Percentiles rank a stretch among this genome's conserved stretches.
phyloP scores from a whole-genome alignment of 169 alveolate genomes.

The Cystoisospora suis region DNA sequence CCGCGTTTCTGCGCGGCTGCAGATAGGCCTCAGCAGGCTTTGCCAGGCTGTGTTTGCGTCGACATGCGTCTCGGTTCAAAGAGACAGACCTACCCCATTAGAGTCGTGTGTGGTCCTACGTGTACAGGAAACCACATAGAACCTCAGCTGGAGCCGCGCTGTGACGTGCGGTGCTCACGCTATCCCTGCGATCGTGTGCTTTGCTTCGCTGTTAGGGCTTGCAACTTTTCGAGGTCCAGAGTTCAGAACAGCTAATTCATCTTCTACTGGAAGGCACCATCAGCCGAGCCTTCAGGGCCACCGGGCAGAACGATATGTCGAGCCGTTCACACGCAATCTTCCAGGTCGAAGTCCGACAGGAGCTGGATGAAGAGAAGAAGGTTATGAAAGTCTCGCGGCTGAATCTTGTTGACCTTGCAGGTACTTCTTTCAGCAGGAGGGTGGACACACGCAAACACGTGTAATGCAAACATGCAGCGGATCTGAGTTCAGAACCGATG shows the following conservation, averaged over 20 bases:
- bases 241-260: slow-evolving; percentile 76
- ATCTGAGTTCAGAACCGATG: too few relatives aligned
- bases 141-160: too few relatives aligned
- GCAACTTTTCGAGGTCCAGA: slow-evolving; percentile 71
- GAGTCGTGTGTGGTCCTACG: too few relatives aligned
- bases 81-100: too few relatives aligned
- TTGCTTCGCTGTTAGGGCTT: slow-evolving; percentile 66
- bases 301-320: slow-evolving; percentile 80
- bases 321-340: slow-evolving; percentile 83
- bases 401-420: slow-evolving; percentile 51
- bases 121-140: too few relatives aligned
- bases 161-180: not conserved
- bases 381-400: slow-evolving; percentile 22
- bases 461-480: too few relatives aligned
- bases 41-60: too few relatives aligned
- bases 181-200: not conserved
- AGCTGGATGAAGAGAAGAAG: slow-evolving; percentile 32
- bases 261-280: slow-evolving; percentile 77
- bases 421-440: too few relatives aligned
- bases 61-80: too few relatives aligned
- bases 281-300: slow-evolving; percentile 80
- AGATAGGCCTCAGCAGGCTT: too few relatives aligned
- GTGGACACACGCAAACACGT: too few relatives aligned
- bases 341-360: slow-evolving; percentile 72
- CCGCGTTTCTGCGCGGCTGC: too few relatives aligned